Base-by-base conservation (phyloP, 2,329 filamentous ascomycete genomes). In the Aspergillus quadricinctus region DNA sequence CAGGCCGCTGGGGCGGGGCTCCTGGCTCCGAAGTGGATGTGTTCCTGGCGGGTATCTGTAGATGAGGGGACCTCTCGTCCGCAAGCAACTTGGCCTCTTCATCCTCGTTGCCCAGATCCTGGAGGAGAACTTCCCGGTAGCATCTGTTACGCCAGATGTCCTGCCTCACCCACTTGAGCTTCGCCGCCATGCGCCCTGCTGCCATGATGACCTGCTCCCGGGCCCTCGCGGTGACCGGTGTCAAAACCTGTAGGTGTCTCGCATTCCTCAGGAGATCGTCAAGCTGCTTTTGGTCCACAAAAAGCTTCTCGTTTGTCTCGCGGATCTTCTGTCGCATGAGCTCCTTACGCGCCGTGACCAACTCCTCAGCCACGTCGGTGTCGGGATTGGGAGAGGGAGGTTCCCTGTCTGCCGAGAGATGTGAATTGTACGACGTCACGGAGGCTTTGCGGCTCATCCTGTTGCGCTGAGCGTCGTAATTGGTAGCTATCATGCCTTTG, bases 101-200 rank as follows among this genome's bases (percentile, higher is more conserved):
- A 35, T 61, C 60, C 9, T 96, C 92, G 63, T 96, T 90, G 54
- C 93, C 88, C 8, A 97, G 78, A 69, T 99, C 94, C 73, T 92
- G 82, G 4, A 86, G 80, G 21, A 99, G 77, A 58, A 97, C 92
- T 66, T 97, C 93, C 45, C 88, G 87, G 72, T 99, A 92, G 62
- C 92, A 97, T 68, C 86, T 93, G 66, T 93, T 83, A 53, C 87
- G 89, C 91, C 92, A 97, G 21, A 97, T 94, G 63, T 96, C 91
- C 70, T 95, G 88, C 58, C 93, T 83, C n/a, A 88, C 87, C 93
- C 93, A 97, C 71, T 94, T 96, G 58, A 99, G 77, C 70, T 93
- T 92, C 3, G 91, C 91, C 55, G 92, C 87, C 75, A 96, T 87
- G 7, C 88, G 86, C 5, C 88, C 90, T 21, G 94, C 93, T 19